Evolutionary conservation across 1,284 basidiomycete genomes (phyloP).

Genomic region (Trametes polyzona): DNA sequence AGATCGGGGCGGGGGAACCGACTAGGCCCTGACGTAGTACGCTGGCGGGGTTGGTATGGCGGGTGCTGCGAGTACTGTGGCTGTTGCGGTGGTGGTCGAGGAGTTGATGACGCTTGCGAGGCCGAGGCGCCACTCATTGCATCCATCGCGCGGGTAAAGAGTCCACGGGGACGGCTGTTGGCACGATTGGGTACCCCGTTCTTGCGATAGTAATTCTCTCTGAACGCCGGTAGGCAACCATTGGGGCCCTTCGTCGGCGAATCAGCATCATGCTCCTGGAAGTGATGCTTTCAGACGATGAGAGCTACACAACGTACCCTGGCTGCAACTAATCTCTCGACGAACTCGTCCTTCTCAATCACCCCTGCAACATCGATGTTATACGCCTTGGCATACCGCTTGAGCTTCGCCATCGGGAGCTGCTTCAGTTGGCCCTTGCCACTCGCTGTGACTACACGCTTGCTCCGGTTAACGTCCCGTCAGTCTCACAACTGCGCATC

Average conservation of each 20-base stretch:
- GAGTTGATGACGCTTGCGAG: slow-evolving; percentile 26
- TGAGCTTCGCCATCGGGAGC: slow-evolving; percentile 61
- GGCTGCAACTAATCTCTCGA: slow-evolving; percentile 61
- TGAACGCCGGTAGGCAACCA: slow-evolving; percentile 57
- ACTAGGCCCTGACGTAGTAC: slow-evolving; percentile 35
- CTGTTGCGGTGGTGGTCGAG: slow-evolving; percentile 10
- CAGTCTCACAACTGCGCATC: background rate
- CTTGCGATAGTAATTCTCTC: slow-evolving; percentile 65
- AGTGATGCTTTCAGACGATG: background rate
- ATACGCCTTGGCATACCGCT: slow-evolving; percentile 71
- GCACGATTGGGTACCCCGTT: slow-evolving; percentile 64
- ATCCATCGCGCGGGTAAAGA: slow-evolving; percentile 54
- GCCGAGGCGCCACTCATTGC: slow-evolving; percentile 38
- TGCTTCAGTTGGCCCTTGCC: slow-evolving; percentile 57
- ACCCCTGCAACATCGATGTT: slow-evolving; percentile 63
- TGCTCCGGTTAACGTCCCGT: slow-evolving; percentile 7
- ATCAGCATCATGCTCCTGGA: background rate
- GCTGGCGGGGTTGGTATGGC: slow-evolving; percentile 34
- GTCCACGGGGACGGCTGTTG: slow-evolving; percentile 48
- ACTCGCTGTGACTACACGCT: slow-evolving; percentile 63
- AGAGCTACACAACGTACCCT: slow-evolving; percentile 47
- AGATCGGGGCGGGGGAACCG: slow-evolving; percentile 46
- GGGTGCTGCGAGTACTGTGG: slow-evolving; percentile 24
- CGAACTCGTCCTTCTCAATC: slow-evolving; percentile 77
- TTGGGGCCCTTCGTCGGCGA: slow-evolving; percentile 42